Percentiles rank a stretch among this genome's conserved stretches.
Conservation (phyloP, 2,329 filamentous ascomycete species). For the Neofusicoccum sp. region DNA sequence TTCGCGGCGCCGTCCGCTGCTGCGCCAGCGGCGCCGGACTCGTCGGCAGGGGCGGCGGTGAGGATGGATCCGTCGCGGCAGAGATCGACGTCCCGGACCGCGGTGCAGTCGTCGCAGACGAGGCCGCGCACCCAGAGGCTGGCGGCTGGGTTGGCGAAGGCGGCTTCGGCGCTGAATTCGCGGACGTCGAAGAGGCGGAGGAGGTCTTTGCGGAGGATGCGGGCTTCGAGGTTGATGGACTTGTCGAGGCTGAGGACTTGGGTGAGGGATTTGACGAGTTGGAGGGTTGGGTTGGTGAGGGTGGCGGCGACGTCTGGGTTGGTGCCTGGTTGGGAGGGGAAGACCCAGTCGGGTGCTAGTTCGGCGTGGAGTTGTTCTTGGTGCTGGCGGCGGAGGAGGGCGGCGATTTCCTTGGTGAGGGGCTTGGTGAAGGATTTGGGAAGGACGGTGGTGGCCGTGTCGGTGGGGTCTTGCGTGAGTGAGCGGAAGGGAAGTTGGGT, state of each 20-base stretch:
- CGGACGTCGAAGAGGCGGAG: slow-evolving; percentile 88
- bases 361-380: slow-evolving; percentile 87
- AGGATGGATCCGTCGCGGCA: slow-evolving; percentile 85
- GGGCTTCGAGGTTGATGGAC: slow-evolving; percentile 82
- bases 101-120: slow-evolving; percentile 86
- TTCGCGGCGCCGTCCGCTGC: slow-evolving; percentile 21
- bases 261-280: slow-evolving; percentile 90
- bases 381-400: slow-evolving; percentile 80
- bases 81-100: slow-evolving; percentile 83
- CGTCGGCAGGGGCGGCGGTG: slow-evolving; percentile 36
- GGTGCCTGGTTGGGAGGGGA: slow-evolving; percentile 75
- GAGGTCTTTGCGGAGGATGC: slow-evolving; percentile 83
- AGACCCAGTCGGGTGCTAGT: slow-evolving; percentile 80
- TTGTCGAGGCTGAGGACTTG: slow-evolving; percentile 90
- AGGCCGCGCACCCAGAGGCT: slow-evolving; percentile 71
- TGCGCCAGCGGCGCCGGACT: slow-evolving; percentile 6
- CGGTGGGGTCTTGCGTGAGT: slow-evolving; percentile 55
- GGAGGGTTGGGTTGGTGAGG: slow-evolving; percentile 70
- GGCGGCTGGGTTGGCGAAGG: slow-evolving; percentile 81
- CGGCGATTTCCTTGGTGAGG: slow-evolving; percentile 81
- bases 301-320: slow-evolving; percentile 48
- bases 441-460: slow-evolving; percentile 58
- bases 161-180: slow-evolving; percentile 86
- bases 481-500: slow-evolving; percentile 61
- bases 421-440: slow-evolving; percentile 85